phyloP scores from a whole-genome alignment of 345 rosid genomes.

The Linum lewisii region DNA sequence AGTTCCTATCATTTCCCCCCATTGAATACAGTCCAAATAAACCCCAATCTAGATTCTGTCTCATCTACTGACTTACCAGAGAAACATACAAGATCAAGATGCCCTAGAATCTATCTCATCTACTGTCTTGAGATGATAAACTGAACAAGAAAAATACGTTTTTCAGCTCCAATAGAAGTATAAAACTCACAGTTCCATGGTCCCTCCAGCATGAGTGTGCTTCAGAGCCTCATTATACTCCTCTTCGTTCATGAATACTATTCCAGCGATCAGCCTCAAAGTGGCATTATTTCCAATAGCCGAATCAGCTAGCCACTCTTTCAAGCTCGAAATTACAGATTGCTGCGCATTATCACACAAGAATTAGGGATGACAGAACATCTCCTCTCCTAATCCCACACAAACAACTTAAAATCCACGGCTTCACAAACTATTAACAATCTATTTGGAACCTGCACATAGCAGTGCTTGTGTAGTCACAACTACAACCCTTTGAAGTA shows the following conservation, averaged over 20 bases:
- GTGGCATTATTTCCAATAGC: conserved; percentile 65
- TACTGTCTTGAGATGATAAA: not conserved
- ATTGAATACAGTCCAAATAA: not conserved
- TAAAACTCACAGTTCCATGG: conserved; percentile 83
- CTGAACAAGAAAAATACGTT: not conserved
- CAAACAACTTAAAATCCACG: not conserved
- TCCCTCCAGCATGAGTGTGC: conserved; percentile 88
- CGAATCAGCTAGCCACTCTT: conserved; percentile 86
- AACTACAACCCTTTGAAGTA: not conserved
- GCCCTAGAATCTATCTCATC: not conserved
- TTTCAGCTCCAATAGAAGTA: not conserved
- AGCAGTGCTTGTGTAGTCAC: too few species aligned
- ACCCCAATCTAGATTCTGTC: not conserved
- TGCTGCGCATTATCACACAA: conserved; percentile 39
- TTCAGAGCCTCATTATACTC: conserved; percentile 87
- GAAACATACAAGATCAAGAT: not conserved
- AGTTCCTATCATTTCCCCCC: not conserved
- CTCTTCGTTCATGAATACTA: conserved; percentile 80
- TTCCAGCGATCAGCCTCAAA: conserved; percentile 85
- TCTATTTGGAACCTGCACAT: too few species aligned
- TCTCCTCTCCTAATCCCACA: not conserved
- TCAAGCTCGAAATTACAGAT: conserved; percentile 68
- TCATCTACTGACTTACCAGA: not conserved
- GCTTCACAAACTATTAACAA: too few species aligned
- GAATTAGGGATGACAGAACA: not conserved